phyloP scores from a whole-genome alignment of 352 stramenopile species.

The Phytopythium chamaehyphon region DNA sequence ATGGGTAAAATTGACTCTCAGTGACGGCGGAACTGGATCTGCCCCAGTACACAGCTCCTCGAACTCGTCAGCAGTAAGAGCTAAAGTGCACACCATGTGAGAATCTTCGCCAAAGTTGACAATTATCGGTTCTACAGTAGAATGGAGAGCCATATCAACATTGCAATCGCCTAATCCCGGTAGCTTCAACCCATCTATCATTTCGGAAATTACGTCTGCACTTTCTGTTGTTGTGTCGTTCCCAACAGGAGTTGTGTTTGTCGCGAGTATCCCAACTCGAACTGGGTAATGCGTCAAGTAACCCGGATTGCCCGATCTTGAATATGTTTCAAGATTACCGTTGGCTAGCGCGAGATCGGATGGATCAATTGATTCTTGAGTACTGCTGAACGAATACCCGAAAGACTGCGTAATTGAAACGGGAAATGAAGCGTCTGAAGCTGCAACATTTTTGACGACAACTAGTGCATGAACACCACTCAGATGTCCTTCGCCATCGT shows the following conservation, averaged over 20 bases:
- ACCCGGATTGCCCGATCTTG: conserved; percentile 35
- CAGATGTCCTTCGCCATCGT: conserved; percentile 26
- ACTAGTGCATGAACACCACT: conserved; percentile 14
- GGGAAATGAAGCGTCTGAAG: neutral
- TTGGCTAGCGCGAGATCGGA: conserved; percentile 19
- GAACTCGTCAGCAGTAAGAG: conserved; percentile 23
- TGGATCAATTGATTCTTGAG: neutral
- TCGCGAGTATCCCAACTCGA: conserved; percentile 22
- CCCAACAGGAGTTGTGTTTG: neutral
- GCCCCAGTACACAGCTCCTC: conserved; percentile 19
- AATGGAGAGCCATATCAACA: neutral
- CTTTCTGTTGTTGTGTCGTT: neutral
- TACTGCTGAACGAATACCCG: conserved; percentile 28
- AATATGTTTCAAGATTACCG: conserved; percentile 30
- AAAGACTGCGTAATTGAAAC: conserved; percentile 24
- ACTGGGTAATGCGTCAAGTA: conserved; percentile 29
- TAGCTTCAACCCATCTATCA: conserved; percentile 23
- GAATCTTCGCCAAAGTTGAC: conserved; percentile 38
- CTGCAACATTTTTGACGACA: conserved; percentile 17
- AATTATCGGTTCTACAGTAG: neutral
- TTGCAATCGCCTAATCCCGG: conserved; percentile 24
- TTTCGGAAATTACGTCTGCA: conserved; percentile 20
- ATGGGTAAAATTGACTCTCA: conserved; percentile 39
- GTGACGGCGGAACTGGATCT: conserved; percentile 7
- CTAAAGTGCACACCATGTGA: conserved; percentile 24